Evolutionary conservation across 2,329 filamentous ascomycete species (phyloP).

Genomic region (Cladophialophora psammophila): DNA sequence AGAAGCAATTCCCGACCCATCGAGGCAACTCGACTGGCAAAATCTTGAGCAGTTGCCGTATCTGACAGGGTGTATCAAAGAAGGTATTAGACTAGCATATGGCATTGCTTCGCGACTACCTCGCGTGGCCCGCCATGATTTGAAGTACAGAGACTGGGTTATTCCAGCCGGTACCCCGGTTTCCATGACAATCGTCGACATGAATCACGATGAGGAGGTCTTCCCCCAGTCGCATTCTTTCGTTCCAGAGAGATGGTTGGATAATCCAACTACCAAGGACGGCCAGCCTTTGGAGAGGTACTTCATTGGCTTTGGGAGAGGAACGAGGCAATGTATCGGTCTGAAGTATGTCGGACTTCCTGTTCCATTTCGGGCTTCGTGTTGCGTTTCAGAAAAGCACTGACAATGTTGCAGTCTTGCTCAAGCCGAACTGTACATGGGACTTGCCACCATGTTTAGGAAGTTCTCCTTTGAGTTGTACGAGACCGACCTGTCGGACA

Average conservation of each 20-base stretch:
- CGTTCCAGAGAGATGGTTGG: slow-evolving; percentile 46
- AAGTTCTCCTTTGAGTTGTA: slow-evolving; percentile 45
- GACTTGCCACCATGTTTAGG: slow-evolving; percentile 43
- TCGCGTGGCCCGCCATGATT: slow-evolving; percentile 35
- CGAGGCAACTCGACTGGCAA: slow-evolving; percentile 20
- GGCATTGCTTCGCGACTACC: slow-evolving; percentile 35
- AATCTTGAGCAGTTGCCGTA: slow-evolving; percentile 43
- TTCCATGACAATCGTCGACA: slow-evolving; percentile 38
- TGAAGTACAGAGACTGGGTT: slow-evolving; percentile 44
- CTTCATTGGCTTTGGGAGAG: slow-evolving; percentile 29
- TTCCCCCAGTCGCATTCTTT: slow-evolving; percentile 44
- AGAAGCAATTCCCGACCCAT: slow-evolving; percentile 20
- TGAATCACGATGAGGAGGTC: slow-evolving; percentile 45
- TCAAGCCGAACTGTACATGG: slow-evolving; percentile 46
- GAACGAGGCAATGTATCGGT: slow-evolving; percentile 54
- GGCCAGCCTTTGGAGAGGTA: slow-evolving; percentile 25
- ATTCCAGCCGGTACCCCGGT: slow-evolving; percentile 46
- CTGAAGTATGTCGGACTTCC: slow-evolving; percentile 45
- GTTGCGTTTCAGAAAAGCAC: neutral
- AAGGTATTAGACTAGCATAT: slow-evolving; percentile 40
- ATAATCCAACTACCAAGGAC: slow-evolving; percentile 15
- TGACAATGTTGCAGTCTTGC: slow-evolving; percentile 42
- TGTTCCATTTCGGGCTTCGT: neutral
- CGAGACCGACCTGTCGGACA: slow-evolving; percentile 45
- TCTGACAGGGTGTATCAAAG: slow-evolving; percentile 44